Evolutionary conservation across 331 rosid genomes (phyloP), one percentile per base, ranked within the genome.

Genomic region (Malus hybrid): DNA sequence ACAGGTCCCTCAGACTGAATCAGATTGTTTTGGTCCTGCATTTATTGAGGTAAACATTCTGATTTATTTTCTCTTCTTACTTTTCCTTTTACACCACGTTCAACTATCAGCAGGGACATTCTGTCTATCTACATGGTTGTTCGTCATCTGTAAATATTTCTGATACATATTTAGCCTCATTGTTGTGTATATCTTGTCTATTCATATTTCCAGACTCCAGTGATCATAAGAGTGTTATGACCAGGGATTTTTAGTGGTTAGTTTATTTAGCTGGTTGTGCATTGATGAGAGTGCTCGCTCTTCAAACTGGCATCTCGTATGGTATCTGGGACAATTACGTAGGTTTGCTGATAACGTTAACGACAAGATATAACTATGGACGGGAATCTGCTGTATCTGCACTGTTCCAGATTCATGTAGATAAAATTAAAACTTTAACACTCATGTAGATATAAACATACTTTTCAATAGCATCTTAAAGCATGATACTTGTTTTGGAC

Each of bases 31-130:
- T 87, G 99, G 99, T 70, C 99, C 99, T 81, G 96, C 90, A 73
- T 95, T 92, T 84, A 85, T 95, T 76, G 99, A 95, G 97, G 99
- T 90, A 78, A 56, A 73, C 68, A 73, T 80, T 44, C 50, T 71
- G 57, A 46, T 27, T 50, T 61, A 34, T 75, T 73, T 14, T 6
- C 57, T 32, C 20, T 62, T 60, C 74, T 81, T 56, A 14, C 7
- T 75, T 63, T 72, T 68, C 75, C 46, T 69, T 74, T 48, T 7
- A 31, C 20, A 28, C 55, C n/a, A 6, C 8, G 4, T 27, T 44
- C 42, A 6, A 27, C 42, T 46, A 32, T 71, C 52, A 56, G 20
- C 33, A 36, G 27, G 27, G 52, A 71, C 65, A n/a, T 16, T 16
- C 54, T 0, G 22, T 54, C 65, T 19, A 52, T 18, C 12, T 18